Evolutionary conservation across 1,284 basidiomycete species (phyloP).

Genomic region (Cutaneotrichosporon sp.): DNA sequence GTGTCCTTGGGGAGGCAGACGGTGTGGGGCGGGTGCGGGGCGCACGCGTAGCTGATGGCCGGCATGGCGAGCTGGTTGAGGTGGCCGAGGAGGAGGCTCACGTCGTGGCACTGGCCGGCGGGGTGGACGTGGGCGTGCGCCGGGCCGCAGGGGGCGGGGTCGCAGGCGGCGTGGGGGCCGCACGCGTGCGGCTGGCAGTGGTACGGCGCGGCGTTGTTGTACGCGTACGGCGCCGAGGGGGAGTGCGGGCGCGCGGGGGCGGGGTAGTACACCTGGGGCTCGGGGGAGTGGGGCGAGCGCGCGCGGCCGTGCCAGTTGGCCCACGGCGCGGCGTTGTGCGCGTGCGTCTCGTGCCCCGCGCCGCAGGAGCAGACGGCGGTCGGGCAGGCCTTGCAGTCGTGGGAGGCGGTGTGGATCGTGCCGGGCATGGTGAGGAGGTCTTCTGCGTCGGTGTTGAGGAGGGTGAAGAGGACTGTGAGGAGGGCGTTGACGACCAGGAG

Average conservation of each 20-base stretch:
- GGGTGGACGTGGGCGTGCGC: constrained; percentile 8
- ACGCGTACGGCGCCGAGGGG: neutral
- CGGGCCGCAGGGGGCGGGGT: neutral
- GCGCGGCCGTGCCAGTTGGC: neutral
- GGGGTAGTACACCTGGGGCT: neutral
- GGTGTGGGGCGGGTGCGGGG: constrained; percentile 15
- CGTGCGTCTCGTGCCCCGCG: neutral
- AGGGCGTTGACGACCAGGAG: neutral
- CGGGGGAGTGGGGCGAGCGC: neutral
- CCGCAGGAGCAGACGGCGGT: neutral
- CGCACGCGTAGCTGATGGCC: constrained; percentile 13
- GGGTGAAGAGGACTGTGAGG: neutral
- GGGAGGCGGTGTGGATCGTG: neutral
- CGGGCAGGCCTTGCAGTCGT: neutral
- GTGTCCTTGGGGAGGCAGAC: constrained; percentile 15
- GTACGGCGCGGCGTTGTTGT: constrained; percentile 2
- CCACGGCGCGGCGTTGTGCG: neutral
- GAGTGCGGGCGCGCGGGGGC: neutral
- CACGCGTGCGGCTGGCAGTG: constrained; percentile 7
- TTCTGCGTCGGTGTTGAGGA: neutral
- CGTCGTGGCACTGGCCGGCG: constrained; percentile 20
- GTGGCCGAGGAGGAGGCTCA: constrained; percentile 17
- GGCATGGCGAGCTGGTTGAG: constrained; percentile 19
- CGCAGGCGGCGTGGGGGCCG: constrained; percentile 6
- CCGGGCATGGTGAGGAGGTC: constrained; percentile 4